Conservation (phyloP, 768 basidiomycete genomes). For the Leccinum fibrillosum region DNA sequence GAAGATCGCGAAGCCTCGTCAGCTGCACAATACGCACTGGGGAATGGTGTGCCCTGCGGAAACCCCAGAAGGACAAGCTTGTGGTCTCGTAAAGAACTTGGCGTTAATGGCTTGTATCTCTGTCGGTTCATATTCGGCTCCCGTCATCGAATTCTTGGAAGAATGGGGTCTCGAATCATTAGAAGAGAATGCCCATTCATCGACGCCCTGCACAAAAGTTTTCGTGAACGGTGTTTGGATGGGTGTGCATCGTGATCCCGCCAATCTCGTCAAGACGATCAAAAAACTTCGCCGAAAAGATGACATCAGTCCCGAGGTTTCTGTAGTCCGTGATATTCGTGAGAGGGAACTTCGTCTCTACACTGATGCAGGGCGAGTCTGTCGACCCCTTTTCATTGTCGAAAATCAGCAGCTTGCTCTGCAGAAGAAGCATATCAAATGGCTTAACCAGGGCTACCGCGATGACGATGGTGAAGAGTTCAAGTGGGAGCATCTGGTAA, state of each 20-base stretch:
- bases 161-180: conserved; percentile 97
- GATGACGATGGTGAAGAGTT: conserved; percentile 59
- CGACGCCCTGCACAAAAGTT: conserved; percentile 87
- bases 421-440: conserved; percentile 80
- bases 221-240: conserved; percentile 99
- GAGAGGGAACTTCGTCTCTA: conserved; percentile 92
- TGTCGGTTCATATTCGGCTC: conserved; percentile 92
- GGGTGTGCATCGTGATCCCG: conserved; percentile 95
- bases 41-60: conserved; percentile 99
- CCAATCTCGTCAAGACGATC: conserved; percentile 88
- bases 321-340: conserved; percentile 95
- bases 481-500: conserved; percentile 83
- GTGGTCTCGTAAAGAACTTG: conserved; percentile 97
- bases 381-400: conserved; percentile 96
- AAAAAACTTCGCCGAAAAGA: conserved; percentile 90
- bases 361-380: conserved; percentile 96
- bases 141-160: conserved; percentile 97
- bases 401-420: conserved; percentile 83
- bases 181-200: conserved; percentile 87
- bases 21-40: conserved; percentile 99
- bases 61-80: conserved; percentile 99
- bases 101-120: conserved; percentile 98
- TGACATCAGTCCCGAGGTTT: conserved; percentile 94
- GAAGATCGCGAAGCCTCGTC: conserved; percentile 98
- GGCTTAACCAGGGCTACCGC: conserved; percentile 56